Evolutionary conservation across 805 yeast genomes (phyloP).

Genomic region (Dipodascus geniculatus): DNA sequence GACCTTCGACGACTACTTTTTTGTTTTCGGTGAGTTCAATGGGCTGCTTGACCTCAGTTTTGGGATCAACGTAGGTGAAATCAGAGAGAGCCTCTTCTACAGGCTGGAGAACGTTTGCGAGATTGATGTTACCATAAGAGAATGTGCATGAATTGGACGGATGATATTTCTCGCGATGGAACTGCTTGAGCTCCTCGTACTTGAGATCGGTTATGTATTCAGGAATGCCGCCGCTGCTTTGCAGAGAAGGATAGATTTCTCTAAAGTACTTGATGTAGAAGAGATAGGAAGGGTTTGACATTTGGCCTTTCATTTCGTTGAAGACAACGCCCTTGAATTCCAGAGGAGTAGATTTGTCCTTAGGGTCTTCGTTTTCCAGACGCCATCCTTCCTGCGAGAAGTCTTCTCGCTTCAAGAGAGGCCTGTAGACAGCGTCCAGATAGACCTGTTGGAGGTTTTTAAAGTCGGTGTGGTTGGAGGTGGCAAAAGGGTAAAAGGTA

Average conservation of each 20-base stretch:
- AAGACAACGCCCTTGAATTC: constrained; percentile 91
- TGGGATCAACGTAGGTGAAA: constrained; percentile 34
- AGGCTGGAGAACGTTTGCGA: constrained; percentile 46
- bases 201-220: constrained; percentile 56
- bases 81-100: constrained; percentile 37
- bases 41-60: constrained; percentile 29
- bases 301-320: constrained; percentile 97
- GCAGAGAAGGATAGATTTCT: constrained; percentile 68
- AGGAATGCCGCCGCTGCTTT: constrained; percentile 95
- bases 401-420: constrained; percentile 65
- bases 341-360: constrained; percentile 49
- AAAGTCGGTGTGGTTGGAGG: constrained; percentile 77
- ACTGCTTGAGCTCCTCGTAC: constrained; percentile 65
- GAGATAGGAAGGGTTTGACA: constrained; percentile 76
- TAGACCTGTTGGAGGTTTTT: constrained; percentile 78
- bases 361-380: constrained; percentile 55
- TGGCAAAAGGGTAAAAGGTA: constrained; percentile 92
- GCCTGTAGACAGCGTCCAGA: constrained; percentile 75
- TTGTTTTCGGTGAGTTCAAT: constrained; percentile 29
- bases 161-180: constrained; percentile 68
- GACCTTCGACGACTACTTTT: constrained; percentile 46
- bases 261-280: constrained; percentile 79
- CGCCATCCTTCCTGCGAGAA: constrained; percentile 98
- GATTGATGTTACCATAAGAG: constrained; percentile 74
- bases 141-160: constrained; percentile 82